A percentile compares a stretch with the other conserved stretches of the same genome.
phyloP scores from a whole-genome alignment of 805 yeast species.

The Scheffersomyces stipitis region DNA sequence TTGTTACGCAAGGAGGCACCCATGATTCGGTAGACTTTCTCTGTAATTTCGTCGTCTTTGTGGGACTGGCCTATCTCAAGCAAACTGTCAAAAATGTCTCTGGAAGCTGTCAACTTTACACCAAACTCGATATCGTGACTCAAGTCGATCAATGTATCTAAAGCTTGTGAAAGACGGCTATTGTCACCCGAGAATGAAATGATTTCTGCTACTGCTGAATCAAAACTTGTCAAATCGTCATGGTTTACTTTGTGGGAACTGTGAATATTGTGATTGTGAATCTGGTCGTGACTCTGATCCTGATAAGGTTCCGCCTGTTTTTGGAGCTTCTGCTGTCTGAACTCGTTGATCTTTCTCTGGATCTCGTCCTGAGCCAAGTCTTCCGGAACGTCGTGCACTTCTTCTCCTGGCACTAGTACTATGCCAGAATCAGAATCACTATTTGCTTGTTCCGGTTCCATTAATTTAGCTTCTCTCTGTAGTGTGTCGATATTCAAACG shows the following conservation, averaged over 20 bases:
- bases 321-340: conserved; percentile 2
- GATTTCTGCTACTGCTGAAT: conserved; percentile 20
- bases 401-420: conserved; percentile 9
- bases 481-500: conserved; percentile 74
- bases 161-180: conserved; percentile 21
- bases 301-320: conserved; percentile 1
- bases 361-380: conserved; percentile 4
- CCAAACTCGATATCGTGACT: conserved; percentile 71
- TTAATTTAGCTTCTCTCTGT: conserved; percentile 63
- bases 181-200: conserved; percentile 15
- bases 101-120: conserved; percentile 39
- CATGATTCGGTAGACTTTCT: conserved; percentile 57
- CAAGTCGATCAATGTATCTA: conserved; percentile 54
- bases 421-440: conserved; percentile 7
- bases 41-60: conserved; percentile 33
- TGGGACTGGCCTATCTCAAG: conserved; percentile 17
- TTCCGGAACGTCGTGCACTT: conserved; percentile 8
- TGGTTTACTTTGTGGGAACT: conserved; percentile 6
- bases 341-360: conserved; percentile 2
- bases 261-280: too few species aligned
- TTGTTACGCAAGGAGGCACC: conserved; percentile 76
- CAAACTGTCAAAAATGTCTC: conserved; percentile 25
- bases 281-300: too few species aligned
- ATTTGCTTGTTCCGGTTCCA: conserved; percentile 30
- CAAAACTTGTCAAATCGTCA: conserved; percentile 18